Percentiles rank a stretch among this genome's conserved stretches.
Evolutionary conservation across 768 basidiomycete genomes (phyloP).

Genomic region (Amyloporia xantha): DNA sequence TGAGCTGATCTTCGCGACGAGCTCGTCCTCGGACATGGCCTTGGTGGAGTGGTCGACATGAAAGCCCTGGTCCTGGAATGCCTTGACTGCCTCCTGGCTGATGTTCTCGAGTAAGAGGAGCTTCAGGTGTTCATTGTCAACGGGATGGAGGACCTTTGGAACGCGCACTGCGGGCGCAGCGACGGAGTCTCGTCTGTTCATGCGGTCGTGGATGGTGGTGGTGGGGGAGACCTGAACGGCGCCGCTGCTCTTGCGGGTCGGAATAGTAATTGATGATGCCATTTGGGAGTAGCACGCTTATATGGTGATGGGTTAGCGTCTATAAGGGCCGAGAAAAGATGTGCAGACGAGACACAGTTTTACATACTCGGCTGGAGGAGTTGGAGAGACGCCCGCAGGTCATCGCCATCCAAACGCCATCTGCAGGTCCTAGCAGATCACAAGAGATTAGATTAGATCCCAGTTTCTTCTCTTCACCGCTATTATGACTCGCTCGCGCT

Average conservation of each 20-base stretch:
- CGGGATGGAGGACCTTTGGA: conserved; percentile 71
- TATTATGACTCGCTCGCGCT: neutral
- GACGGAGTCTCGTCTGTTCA: conserved; percentile 30
- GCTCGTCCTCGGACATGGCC: conserved; percentile 90
- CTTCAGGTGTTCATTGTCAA: conserved; percentile 73
- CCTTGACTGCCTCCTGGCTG: conserved; percentile 79
- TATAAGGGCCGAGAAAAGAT: neutral
- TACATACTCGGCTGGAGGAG: conserved; percentile 1
- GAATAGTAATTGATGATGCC: conserved; percentile 44
- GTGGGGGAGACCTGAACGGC: conserved; percentile 51
- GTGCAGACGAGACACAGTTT: neutral
- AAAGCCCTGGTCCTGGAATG: conserved; percentile 79
- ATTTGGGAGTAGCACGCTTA: conserved; percentile 30
- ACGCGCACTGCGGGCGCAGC: conserved; percentile 37
- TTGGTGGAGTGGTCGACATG: conserved; percentile 84
- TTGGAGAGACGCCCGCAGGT: no score
- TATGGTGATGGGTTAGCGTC: neutral
- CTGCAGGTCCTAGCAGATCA: neutral
- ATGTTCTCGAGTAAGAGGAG: conserved; percentile 94
- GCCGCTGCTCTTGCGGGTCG: conserved; percentile 20
- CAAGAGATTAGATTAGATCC: conserved; percentile 18
- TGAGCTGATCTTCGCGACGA: conserved; percentile 69
- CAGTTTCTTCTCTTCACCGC: conserved; percentile 10
- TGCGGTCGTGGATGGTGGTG: conserved; percentile 38
- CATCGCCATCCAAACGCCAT: conserved; percentile 1